These are phyloP conservation scores for Orbilia oligospora DNA, from an alignment of 2,329 filamentous ascomycete genomes.

Conservation along the genomic window DNA sequence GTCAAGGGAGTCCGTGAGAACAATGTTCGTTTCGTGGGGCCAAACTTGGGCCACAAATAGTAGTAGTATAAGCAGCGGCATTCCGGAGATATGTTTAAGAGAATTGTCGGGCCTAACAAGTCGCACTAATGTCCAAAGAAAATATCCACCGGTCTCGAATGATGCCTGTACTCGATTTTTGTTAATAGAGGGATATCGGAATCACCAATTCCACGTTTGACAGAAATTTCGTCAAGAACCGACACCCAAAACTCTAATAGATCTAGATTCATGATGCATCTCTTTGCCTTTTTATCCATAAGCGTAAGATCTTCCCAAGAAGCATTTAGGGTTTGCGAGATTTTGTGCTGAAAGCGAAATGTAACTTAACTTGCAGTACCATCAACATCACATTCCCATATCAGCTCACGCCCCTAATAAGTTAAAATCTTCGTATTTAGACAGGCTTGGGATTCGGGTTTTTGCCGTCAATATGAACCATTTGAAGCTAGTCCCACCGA, in stretches of 20 bases:
- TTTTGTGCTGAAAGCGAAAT: conserved; percentile 2
- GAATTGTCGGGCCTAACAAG: neutral
- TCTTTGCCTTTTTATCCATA: neutral
- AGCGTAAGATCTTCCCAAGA: neutral
- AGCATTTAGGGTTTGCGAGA: neutral
- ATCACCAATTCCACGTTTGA: no score
- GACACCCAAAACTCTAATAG: neutral
- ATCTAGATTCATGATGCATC: neutral
- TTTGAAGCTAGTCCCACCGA: no score
- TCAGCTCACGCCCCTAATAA: no score
- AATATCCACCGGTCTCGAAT: no score
- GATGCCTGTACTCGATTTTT: no score
- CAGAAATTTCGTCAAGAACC: no score
- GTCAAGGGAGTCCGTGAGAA: conserved; percentile 14
- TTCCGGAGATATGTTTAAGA: neutral
- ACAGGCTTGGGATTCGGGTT: no score
- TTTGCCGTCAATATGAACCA: no score
- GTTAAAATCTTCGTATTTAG: no score
- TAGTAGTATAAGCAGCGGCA: conserved; percentile 4
- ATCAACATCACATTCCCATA: neutral
- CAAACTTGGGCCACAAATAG: neutral
- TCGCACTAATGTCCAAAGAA: neutral
- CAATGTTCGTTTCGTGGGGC: conserved; percentile 17
- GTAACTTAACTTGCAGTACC: neutral
- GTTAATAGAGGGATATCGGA: no score